Evolutionary conservation across 73 alveolate species (phyloP).

Genomic region (Paramecium sexaurelia): DNA sequence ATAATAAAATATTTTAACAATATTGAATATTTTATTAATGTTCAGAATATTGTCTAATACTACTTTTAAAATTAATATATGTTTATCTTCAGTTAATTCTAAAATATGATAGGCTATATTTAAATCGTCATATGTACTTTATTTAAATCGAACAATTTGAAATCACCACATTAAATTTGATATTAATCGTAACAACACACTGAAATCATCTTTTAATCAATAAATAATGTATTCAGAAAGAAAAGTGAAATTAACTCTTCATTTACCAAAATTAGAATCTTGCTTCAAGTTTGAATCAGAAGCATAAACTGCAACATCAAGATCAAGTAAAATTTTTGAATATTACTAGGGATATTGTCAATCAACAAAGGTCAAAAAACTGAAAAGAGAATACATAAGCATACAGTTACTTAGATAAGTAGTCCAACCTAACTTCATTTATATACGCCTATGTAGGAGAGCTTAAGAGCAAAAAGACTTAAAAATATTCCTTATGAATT

Average conservation of each 20-base stretch:
- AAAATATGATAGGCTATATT: background rate
- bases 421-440: background rate
- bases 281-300: background rate
- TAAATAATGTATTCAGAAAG: constrained; percentile 13
- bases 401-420: background rate
- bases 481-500: background rate
- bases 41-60: background rate
- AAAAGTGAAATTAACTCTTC: background rate
- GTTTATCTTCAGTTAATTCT: background rate
- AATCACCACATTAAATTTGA: background rate
- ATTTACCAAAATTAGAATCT: background rate
- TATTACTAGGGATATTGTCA: background rate
- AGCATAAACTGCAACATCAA: background rate
- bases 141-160: background rate
- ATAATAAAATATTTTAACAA: background rate
- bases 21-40: background rate
- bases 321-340: background rate
- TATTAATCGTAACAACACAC: background rate
- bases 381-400: background rate
- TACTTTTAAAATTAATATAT: background rate
- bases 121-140: background rate
- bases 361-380: background rate
- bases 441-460: constrained; percentile 9
- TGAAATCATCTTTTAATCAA: background rate
- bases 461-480: background rate